Evolutionary conservation across 805 yeast genomes (phyloP).

Genomic region (Ogataea philodendri): DNA sequence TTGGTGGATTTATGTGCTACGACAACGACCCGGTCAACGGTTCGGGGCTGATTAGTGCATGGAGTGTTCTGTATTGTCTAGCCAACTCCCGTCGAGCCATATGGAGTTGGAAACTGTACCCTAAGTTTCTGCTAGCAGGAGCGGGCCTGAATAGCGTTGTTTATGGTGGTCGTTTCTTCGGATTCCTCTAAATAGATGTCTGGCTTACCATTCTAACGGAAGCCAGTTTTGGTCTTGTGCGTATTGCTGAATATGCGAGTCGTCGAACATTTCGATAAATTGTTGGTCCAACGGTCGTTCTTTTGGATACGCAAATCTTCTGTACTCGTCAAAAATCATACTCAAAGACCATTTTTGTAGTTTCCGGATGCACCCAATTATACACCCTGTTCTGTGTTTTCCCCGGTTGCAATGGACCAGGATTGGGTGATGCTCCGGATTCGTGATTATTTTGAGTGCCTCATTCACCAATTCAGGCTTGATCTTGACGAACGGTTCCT

Average conservation of each 20-base stretch:
- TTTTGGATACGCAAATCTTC: slow-evolving; percentile 93
- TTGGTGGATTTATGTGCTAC: slow-evolving; percentile 70
- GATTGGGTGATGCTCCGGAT: slow-evolving; percentile 89
- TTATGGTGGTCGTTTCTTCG: slow-evolving; percentile 71
- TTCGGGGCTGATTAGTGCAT: slow-evolving; percentile 75
- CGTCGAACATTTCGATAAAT: slow-evolving; percentile 86
- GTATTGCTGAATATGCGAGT: slow-evolving; percentile 51
- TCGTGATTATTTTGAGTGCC: slow-evolving; percentile 75
- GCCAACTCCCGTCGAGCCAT: slow-evolving; percentile 66
- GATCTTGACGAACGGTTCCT: slow-evolving; percentile 86
- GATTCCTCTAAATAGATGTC: slow-evolving; percentile 25
- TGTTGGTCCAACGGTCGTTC: slow-evolving; percentile 95
- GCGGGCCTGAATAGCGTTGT: slow-evolving; percentile 61
- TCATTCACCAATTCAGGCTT: slow-evolving; percentile 64
- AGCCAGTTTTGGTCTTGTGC: slow-evolving; percentile 57
- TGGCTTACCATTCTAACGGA: slow-evolving; percentile 63
- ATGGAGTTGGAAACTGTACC: slow-evolving; percentile 56
- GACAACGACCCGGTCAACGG: slow-evolving; percentile 81
- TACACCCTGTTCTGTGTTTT: slow-evolving; percentile 94
- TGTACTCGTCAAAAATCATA: slow-evolving; percentile 92
- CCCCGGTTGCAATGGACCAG: slow-evolving; percentile 95
- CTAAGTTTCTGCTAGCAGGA: slow-evolving; percentile 53
- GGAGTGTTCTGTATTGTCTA: slow-evolving; percentile 73
- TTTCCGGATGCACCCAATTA: slow-evolving; percentile 88
- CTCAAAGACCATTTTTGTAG: slow-evolving; percentile 91